phyloP scores from a whole-genome alignment of 2,329 filamentous ascomycete genomes.

The Aspergillus phoenicis region DNA sequence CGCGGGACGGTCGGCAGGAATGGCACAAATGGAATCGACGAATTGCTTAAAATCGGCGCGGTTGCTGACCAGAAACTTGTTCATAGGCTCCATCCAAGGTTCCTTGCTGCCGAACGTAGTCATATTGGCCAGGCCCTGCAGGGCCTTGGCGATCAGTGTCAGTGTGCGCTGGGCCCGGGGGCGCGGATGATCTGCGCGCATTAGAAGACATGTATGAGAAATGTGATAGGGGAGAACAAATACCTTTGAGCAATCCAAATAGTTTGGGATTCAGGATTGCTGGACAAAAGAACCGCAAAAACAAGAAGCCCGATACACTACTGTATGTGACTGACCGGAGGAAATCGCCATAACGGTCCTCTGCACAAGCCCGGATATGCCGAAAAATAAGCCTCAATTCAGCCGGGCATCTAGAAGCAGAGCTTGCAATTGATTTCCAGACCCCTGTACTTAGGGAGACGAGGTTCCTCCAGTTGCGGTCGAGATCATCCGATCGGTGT shows the following conservation, averaged over 20 bases:
- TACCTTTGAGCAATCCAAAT: constrained; percentile 78
- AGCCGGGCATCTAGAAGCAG: constrained; percentile 73
- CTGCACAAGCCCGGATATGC: constrained; percentile 87
- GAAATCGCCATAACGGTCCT: constrained; percentile 93
- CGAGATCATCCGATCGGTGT: constrained; percentile 66
- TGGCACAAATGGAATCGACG: constrained; percentile 81
- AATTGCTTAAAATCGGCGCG: constrained; percentile 82
- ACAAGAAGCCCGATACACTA: constrained; percentile 91
- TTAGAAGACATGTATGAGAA: constrained; percentile 13
- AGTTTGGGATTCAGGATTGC: constrained; percentile 95
- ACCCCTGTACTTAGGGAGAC: constrained; percentile 76
- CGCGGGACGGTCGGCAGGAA: constrained; percentile 70
- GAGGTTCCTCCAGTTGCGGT: constrained; percentile 79
- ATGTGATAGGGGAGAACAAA: background rate
- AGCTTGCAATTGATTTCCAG: constrained; percentile 79
- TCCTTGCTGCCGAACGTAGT: constrained; percentile 92
- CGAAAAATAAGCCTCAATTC: constrained; percentile 85
- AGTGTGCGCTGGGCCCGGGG: constrained; percentile 82
- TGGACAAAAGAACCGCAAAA: constrained; percentile 92
- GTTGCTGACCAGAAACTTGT: constrained; percentile 75
- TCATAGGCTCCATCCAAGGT: constrained; percentile 99
- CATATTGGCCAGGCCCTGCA: constrained; percentile 89
- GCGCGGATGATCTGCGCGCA: constrained; percentile 71
- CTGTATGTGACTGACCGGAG: constrained; percentile 87
- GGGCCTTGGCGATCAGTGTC: constrained; percentile 86